Percentiles rank a stretch among this genome's conserved stretches.
Conservation (phyloP, 352 stramenopile species). For the Globisporangium perplexum region DNA sequence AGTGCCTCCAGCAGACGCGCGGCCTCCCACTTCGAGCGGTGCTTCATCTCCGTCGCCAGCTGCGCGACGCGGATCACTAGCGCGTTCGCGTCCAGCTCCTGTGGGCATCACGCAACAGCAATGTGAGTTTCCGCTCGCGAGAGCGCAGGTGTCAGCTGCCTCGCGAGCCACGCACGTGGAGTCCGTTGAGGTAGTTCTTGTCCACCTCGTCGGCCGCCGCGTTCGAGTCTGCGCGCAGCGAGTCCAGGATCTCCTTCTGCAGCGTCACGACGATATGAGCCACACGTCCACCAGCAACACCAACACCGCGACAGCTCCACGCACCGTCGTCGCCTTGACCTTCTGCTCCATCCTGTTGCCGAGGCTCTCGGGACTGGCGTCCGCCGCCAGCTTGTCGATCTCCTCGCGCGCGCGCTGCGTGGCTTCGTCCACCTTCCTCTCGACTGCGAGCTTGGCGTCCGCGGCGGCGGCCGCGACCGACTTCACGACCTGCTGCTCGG, state of each 20-base stretch:
- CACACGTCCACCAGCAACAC: conserved; percentile 1
- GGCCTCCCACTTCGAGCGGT: conserved; percentile 82
- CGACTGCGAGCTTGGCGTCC: conserved; percentile 19
- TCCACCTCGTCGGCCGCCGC: conserved; percentile 55
- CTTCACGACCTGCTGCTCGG: conserved; percentile 8
- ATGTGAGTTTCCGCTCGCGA: no score
- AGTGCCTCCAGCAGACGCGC: conserved; percentile 68
- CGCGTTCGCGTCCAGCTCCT: conserved; percentile 65
- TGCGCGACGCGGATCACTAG: conserved; percentile 75
- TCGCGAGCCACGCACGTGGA: conserved; percentile 64
- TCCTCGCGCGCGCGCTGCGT: conserved; percentile 53
- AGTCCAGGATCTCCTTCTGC: conserved; percentile 59
- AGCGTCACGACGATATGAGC: background rate
- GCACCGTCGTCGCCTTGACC: conserved; percentile 61
- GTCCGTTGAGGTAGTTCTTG: conserved; percentile 67
- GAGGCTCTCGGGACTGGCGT: conserved; percentile 43
- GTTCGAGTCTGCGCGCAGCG: conserved; percentile 51
- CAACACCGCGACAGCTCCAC: background rate
- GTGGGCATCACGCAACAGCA: background rate
- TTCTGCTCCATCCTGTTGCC: conserved; percentile 49
- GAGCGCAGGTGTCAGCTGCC: no score
- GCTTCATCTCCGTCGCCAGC: conserved; percentile 83
- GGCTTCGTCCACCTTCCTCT: conserved; percentile 49
- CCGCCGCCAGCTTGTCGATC: conserved; percentile 44
- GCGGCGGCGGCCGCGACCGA: conserved; percentile 14